These are phyloP conservation scores for Pontederia paniculata DNA, from an alignment of 176 grass and related monocot species.

Conservation along the genomic window DNA sequence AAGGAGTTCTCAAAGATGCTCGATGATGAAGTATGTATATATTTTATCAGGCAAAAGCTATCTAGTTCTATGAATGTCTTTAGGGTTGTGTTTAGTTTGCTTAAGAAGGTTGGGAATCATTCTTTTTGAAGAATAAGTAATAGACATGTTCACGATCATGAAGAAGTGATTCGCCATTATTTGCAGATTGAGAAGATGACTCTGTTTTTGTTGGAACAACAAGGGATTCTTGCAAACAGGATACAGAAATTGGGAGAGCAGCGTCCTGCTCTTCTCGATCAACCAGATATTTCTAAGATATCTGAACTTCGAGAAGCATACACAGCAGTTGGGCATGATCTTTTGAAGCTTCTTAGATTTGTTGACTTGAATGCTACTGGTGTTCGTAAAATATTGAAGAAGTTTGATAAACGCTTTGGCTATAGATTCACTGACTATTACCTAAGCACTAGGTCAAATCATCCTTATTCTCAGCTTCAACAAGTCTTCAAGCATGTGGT, in stretches of 20 bases:
- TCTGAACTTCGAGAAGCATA: slow-evolving; percentile 74
- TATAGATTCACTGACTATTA: slow-evolving; percentile 99
- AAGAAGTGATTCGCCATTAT: slow-evolving; percentile 9
- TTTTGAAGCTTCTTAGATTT: slow-evolving; percentile 96
- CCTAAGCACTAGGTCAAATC: slow-evolving; percentile 85
- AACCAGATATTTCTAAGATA: slow-evolving; percentile 88
- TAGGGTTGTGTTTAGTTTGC: slow-evolving; percentile 6
- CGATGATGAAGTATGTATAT: slow-evolving; percentile 77
- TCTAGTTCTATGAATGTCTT: slow-evolving; percentile 8
- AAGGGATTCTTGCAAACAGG: slow-evolving; percentile 74
- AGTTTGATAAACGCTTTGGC: slow-evolving; percentile 92
- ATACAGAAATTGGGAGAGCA: slow-evolving; percentile 87
- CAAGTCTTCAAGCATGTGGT: slow-evolving; percentile 99
- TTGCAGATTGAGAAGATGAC: slow-evolving; percentile 91
- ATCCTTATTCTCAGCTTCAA: slow-evolving; percentile 95
- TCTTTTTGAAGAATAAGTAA: too few species aligned
- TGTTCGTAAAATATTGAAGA: slow-evolving; percentile 98
- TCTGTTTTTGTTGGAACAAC: slow-evolving; percentile 87
- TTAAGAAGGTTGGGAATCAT: too few species aligned
- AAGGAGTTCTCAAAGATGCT: slow-evolving; percentile 98
- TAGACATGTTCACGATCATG: too few species aligned
- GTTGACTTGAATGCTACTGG: slow-evolving; percentile 96
- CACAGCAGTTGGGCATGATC: slow-evolving; percentile 67
- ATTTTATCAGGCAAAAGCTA: slow-evolving; percentile 3
- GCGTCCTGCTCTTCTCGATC: slow-evolving; percentile 52